Conservation (phyloP, 805 yeast genomes). For the Candida tammaniensis region DNA sequence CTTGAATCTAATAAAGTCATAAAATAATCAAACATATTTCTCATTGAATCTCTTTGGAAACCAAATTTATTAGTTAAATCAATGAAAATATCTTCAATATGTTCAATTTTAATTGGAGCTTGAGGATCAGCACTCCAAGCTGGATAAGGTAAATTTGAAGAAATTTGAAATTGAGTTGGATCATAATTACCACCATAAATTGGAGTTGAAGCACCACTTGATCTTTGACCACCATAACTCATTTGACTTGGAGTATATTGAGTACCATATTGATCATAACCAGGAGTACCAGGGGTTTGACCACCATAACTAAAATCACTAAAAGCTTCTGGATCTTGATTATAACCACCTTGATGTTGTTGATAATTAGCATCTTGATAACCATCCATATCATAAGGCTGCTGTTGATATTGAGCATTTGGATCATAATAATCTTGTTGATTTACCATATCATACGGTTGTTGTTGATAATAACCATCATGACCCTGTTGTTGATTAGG, state of each 20-base stretch:
- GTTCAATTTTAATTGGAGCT: conserved; percentile 78
- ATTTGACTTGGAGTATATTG: conserved; percentile 84
- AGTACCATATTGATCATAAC: conserved; percentile 64
- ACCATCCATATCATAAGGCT: conserved; percentile 49
- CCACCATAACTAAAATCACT: conserved; percentile 65
- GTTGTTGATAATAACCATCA: conserved; percentile 34
- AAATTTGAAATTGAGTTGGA: conserved; percentile 64
- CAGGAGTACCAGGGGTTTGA: conserved; percentile 54
- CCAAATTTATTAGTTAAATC: conserved; percentile 82
- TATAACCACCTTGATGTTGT: conserved; percentile 27
- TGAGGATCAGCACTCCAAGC: conserved; percentile 98
- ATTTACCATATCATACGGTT: conserved; percentile 22
- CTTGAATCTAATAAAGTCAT: conserved; percentile 82
- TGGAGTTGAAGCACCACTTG: conserved; percentile 95
- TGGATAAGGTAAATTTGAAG: conserved; percentile 90
- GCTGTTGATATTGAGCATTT: conserved; percentile 43
- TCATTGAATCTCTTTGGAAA: conserved; percentile 90
- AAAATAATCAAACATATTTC: conserved; percentile 86
- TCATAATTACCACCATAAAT: conserved; percentile 73
- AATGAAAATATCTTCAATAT: conserved; percentile 82
- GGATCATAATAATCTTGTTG: conserved; percentile 51
- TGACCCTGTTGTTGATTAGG: conserved; percentile 41
- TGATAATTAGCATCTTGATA: conserved; percentile 47
- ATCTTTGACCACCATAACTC: conserved; percentile 74
- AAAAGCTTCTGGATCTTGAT: conserved; percentile 58